These are phyloP conservation scores for Saururus chinensis DNA, from an alignment of 164 flowering plant species.

Conservation along the genomic window DNA sequence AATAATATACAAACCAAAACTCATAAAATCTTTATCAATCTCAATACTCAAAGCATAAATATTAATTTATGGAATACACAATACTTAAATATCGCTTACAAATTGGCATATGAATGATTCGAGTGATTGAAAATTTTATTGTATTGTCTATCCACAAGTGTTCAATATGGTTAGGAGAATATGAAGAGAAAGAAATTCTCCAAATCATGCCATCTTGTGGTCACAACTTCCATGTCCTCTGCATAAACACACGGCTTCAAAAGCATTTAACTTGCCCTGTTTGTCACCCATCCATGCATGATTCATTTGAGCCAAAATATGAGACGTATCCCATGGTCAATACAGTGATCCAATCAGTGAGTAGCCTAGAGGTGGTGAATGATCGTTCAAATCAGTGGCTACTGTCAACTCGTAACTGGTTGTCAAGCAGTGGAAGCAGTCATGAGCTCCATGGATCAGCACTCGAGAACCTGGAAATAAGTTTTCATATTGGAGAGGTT, in stretches of 20 bases:
- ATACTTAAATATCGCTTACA: too few relatives aligned
- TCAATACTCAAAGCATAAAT: too few relatives aligned
- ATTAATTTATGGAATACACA: too few relatives aligned
- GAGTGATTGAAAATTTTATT: too few relatives aligned
- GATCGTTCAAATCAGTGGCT: slow-evolving; percentile 37
- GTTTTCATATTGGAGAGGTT: not conserved
- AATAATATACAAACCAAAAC: too few relatives aligned
- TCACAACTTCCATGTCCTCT: slow-evolving; percentile 66
- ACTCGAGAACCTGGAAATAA: slow-evolving; percentile 12
- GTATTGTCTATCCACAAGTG: slow-evolving; percentile 38
- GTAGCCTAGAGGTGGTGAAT: slow-evolving; percentile 11
- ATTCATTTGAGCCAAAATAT: slow-evolving; percentile 23
- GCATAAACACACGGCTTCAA: too few relatives aligned
- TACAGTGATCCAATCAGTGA: slow-evolving; percentile 12
- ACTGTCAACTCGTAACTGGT: slow-evolving; percentile 15
- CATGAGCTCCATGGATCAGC: slow-evolving; percentile 16
- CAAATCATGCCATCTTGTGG: slow-evolving; percentile 71
- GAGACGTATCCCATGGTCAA: slow-evolving; percentile 13
- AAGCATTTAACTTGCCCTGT: slow-evolving; percentile 79
- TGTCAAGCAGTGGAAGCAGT: slow-evolving; percentile 13
- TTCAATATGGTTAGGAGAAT: slow-evolving; percentile 63
- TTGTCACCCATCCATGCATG: slow-evolving; percentile 57
- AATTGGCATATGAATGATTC: too few relatives aligned
- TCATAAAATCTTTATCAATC: too few relatives aligned
- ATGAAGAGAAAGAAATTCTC: slow-evolving; percentile 63